Percentiles rank a stretch among this genome's conserved stretches.
phyloP scores from a whole-genome alignment of 179 eudicot genomes.

The Actinidia arguta region DNA sequence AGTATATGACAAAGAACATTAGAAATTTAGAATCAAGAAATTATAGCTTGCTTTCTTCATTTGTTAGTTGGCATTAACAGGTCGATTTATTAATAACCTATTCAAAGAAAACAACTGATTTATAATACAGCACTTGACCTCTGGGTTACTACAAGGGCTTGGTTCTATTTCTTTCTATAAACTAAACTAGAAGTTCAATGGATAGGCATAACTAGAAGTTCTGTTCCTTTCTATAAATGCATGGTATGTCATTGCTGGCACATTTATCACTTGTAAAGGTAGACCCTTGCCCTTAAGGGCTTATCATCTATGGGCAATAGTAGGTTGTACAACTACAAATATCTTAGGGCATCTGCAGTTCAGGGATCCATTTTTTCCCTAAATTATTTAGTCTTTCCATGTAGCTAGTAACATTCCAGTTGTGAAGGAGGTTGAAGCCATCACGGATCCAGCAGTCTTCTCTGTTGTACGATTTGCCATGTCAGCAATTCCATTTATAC shows the following conservation, averaged over 20 bases:
- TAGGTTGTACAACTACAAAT: background rate
- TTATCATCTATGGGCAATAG: background rate
- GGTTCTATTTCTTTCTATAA: background rate
- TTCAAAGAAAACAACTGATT: too few relatives aligned
- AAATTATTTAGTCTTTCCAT: slow-evolving; percentile 43
- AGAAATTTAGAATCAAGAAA: background rate
- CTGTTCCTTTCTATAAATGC: background rate
- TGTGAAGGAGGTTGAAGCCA: slow-evolving; percentile 68
- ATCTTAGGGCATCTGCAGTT: slow-evolving; percentile 34
- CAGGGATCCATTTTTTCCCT: slow-evolving; percentile 53
- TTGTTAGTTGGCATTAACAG: background rate
- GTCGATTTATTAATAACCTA: background rate
- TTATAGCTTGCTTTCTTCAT: background rate
- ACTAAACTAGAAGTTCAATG: background rate
- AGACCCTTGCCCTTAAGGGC: background rate
- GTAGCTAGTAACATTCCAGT: slow-evolving; percentile 78
- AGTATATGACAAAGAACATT: background rate
- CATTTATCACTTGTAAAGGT: background rate
- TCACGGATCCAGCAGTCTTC: slow-evolving; percentile 69
- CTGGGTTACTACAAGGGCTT: background rate
- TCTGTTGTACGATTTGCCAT: slow-evolving; percentile 55
- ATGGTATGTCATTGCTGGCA: background rate
- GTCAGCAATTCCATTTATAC: slow-evolving; percentile 67
- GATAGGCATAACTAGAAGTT: background rate
- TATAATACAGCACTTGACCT: background rate